Evolutionary conservation across 805 yeast genomes (phyloP).

Genomic region (Komagataella pseudopastoris): DNA sequence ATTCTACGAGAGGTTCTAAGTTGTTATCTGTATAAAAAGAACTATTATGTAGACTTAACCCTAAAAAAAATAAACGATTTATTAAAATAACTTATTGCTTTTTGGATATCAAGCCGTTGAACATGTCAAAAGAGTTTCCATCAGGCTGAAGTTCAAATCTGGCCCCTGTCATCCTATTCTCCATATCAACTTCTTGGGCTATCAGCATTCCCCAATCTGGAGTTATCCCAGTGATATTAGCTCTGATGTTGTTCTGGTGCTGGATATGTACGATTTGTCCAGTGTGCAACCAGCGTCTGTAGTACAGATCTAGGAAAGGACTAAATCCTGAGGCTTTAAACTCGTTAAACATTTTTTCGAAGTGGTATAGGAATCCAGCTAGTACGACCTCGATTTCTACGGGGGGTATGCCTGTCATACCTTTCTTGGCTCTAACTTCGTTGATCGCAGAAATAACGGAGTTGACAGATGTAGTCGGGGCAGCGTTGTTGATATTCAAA

Average conservation of each 20-base stretch:
- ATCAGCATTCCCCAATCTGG: slow-evolving; percentile 71
- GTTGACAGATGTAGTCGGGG: slow-evolving; percentile 87
- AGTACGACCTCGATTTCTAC: slow-evolving; percentile 33
- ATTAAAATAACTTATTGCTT: slow-evolving; percentile 19
- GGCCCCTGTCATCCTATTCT: slow-evolving; percentile 35
- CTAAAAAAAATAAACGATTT: slow-evolving; percentile 1
- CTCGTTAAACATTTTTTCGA: slow-evolving; percentile 45
- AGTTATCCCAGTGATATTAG: slow-evolving; percentile 70
- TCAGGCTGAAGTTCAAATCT: slow-evolving; percentile 79
- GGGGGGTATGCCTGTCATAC: slow-evolving; percentile 14
- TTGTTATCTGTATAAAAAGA: neutral
- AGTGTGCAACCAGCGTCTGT: slow-evolving; percentile 76
- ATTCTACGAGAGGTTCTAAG: neutral
- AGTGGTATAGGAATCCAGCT: slow-evolving; percentile 54
- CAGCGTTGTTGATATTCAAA: slow-evolving; percentile 66
- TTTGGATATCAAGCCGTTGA: slow-evolving; percentile 70
- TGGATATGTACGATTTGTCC: slow-evolving; percentile 59
- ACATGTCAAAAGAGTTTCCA: slow-evolving; percentile 94
- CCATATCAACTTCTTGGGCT: slow-evolving; percentile 50
- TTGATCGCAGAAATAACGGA: slow-evolving; percentile 52
- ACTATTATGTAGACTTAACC: neutral
- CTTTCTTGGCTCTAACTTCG: slow-evolving; percentile 26
- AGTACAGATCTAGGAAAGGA: slow-evolving; percentile 59
- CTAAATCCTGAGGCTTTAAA: slow-evolving; percentile 55
- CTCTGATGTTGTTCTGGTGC: slow-evolving; percentile 27